These are phyloP conservation scores for Aplosporella prunicola DNA, from an alignment of 2,329 filamentous ascomycete genomes.

Conservation along the genomic window DNA sequence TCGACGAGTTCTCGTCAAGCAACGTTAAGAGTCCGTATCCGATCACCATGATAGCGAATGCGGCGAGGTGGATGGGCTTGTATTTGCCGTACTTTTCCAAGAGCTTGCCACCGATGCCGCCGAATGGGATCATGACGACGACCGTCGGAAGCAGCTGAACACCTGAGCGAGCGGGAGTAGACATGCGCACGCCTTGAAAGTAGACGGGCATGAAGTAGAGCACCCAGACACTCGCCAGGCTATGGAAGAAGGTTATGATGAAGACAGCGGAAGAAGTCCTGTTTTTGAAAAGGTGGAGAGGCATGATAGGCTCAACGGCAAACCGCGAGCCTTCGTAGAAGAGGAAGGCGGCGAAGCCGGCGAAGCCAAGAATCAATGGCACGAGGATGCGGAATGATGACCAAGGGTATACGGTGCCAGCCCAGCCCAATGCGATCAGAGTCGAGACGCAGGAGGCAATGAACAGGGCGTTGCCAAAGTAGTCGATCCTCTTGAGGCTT, in stretches of 20 bases:
- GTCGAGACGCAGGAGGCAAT: slow-evolving; percentile 31
- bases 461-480: slow-evolving; percentile 35
- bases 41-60: slow-evolving; percentile 18
- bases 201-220: slow-evolving; percentile 38
- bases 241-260: slow-evolving; percentile 29
- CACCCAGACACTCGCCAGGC: slow-evolving; percentile 28
- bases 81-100: slow-evolving; percentile 24
- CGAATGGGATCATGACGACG: slow-evolving; percentile 18
- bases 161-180: slow-evolving; percentile 25
- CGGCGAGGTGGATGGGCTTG: slow-evolving; percentile 11
- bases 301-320: slow-evolving; percentile 29
- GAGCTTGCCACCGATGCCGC: slow-evolving; percentile 18
- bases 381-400: slow-evolving; percentile 28
- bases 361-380: slow-evolving; percentile 36
- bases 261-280: slow-evolving; percentile 28
- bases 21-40: slow-evolving; percentile 16
- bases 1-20: slow-evolving; percentile 12
- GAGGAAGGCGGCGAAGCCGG: slow-evolving; percentile 30
- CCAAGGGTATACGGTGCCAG: slow-evolving; percentile 37
- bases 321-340: slow-evolving; percentile 30
- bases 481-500: slow-evolving; percentile 30
- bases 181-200: slow-evolving; percentile 34
- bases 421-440: slow-evolving; percentile 37
- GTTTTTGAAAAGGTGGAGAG: slow-evolving; percentile 36
- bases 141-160: slow-evolving; percentile 25